These are phyloP conservation scores for Knufia petricola DNA, from an alignment of 2,329 filamentous ascomycete species.

Conservation along the genomic window DNA sequence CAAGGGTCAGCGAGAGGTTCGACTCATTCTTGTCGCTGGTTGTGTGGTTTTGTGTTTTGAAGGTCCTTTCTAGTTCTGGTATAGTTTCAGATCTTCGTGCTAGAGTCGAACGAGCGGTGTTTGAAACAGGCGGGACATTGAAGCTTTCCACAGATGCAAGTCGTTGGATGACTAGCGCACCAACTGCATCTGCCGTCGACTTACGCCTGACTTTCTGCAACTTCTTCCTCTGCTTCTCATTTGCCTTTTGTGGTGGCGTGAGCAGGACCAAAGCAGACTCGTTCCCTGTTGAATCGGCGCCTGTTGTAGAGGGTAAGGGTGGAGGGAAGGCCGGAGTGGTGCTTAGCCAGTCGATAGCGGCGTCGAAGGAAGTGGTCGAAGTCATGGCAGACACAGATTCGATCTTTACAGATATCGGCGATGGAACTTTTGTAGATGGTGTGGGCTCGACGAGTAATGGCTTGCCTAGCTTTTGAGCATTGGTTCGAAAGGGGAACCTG, in stretches of 20 bases:
- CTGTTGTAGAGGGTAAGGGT: no score
- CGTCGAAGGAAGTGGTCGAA: slow-evolving; percentile 7
- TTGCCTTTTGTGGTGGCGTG: slow-evolving; percentile 2
- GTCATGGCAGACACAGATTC: not conserved
- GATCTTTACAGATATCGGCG: not conserved
- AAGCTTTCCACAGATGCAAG: slow-evolving; percentile 15
- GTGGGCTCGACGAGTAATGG: not conserved
- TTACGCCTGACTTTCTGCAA: slow-evolving; percentile 13
- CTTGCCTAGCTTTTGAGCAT: not conserved
- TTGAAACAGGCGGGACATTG: slow-evolving; percentile 16
- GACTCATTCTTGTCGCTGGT: slow-evolving; percentile 12
- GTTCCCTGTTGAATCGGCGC: not conserved
- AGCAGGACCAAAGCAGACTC: not conserved
- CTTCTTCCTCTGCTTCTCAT: slow-evolving; percentile 21
- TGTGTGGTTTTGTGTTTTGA: slow-evolving; percentile 10
- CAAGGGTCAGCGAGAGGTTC: slow-evolving; percentile 11
- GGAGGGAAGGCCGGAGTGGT: no score
- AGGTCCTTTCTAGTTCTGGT: slow-evolving; percentile 21
- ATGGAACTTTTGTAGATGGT: not conserved
- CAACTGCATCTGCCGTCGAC: slow-evolving; percentile 1
- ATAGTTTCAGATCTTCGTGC: slow-evolving; percentile 17
- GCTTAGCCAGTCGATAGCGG: no score
- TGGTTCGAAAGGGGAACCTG: not conserved
- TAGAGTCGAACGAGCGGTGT: slow-evolving; percentile 16
- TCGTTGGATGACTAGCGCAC: slow-evolving; percentile 13